Evolutionary conservation across 2,329 filamentous ascomycete genomes (phyloP).

Genomic region (Colletotrichum lupini): DNA sequence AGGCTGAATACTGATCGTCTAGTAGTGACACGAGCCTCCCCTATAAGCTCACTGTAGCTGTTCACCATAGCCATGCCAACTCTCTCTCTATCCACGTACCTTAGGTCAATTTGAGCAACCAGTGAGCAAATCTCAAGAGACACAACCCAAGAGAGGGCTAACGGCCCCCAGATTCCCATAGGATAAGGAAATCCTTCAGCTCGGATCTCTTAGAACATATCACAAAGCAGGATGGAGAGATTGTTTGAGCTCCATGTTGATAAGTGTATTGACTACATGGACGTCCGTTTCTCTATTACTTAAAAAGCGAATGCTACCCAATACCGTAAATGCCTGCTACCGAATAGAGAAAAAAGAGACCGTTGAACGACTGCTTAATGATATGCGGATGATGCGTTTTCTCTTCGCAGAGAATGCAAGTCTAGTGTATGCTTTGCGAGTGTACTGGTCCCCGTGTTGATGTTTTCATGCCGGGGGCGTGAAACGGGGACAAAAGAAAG

Average conservation of each 20-base stretch:
- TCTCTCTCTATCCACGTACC: not conserved
- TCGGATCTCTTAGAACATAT: not conserved
- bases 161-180: not conserved
- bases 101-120: not conserved
- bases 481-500: not conserved
- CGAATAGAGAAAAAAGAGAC: not conserved
- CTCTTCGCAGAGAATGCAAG: constrained; percentile 9
- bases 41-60: not conserved
- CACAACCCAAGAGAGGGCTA: too few relatives aligned
- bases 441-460: not conserved
- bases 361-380: not conserved
- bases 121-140: too few relatives aligned
- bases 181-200: accelerated
- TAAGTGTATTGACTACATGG: not conserved
- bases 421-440: not conserved
- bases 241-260: not conserved
- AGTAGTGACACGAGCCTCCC: too few relatives aligned
- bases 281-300: too few relatives aligned
- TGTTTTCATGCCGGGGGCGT: not conserved
- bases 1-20: not conserved
- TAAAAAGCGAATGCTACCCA: not conserved
- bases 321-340: not conserved
- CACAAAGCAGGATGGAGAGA: not conserved
- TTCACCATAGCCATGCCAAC: not conserved
- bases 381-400: not conserved